phyloP scores from a whole-genome alignment of 2,329 filamentous ascomycete genomes.

The Pseudonectria buxi region DNA sequence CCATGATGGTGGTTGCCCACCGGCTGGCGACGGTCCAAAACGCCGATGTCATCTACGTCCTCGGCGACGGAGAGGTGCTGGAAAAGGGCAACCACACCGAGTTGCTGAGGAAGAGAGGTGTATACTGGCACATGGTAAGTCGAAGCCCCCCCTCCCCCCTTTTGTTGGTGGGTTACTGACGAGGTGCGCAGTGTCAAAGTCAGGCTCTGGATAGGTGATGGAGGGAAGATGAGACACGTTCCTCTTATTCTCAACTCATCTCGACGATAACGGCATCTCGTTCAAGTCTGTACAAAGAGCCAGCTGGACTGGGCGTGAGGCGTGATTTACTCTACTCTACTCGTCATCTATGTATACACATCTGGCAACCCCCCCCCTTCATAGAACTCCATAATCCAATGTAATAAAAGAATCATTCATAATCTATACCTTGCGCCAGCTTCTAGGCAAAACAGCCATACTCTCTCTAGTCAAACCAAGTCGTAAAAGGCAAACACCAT shows the following conservation, averaged over 20 bases:
- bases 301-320: too few species aligned
- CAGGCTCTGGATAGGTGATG: slow-evolving; percentile 47
- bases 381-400: too few species aligned
- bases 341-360: too few species aligned
- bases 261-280: too few species aligned
- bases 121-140: slow-evolving; percentile 54
- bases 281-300: too few species aligned
- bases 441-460: background rate
- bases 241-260: background rate
- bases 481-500: background rate
- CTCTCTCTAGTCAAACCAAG: background rate
- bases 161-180: slow-evolving; percentile 16
- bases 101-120: slow-evolving; percentile 42
- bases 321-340: too few species aligned
- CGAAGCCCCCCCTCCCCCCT: background rate
- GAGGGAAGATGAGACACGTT: background rate
- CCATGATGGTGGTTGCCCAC: slow-evolving; percentile 73
- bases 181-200: slow-evolving; percentile 45
- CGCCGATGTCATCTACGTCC: slow-evolving; percentile 72
- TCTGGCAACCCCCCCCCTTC: too few species aligned
- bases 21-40: slow-evolving; percentile 71
- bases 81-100: slow-evolving; percentile 49
- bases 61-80: slow-evolving; percentile 55
- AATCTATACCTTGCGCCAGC: too few species aligned
- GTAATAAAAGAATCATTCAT: too few species aligned